A percentile compares a stretch with the other conserved stretches of the same genome.
phyloP scores from a whole-genome alignment of 345 rosid genomes.

The Gossypium arboreum region DNA sequence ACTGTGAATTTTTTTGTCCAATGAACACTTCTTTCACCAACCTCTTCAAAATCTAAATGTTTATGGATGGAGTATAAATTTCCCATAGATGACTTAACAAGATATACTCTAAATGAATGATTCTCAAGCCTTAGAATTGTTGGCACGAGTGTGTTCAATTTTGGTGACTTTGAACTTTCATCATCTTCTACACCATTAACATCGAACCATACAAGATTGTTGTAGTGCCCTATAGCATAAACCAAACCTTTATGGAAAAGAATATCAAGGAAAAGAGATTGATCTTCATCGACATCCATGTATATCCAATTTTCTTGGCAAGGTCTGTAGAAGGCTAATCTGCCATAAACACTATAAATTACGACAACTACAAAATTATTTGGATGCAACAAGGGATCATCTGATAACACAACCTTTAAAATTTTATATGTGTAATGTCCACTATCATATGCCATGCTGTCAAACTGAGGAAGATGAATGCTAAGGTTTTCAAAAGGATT shows the following conservation, averaged over 20 bases:
- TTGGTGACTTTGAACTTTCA: too few relatives aligned
- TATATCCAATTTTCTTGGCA: neutral
- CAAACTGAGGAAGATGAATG: neutral
- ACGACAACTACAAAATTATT: neutral
- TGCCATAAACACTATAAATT: neutral
- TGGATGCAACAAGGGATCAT: neutral
- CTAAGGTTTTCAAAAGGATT: neutral
- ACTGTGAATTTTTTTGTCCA: neutral
- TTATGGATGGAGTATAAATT: neutral
- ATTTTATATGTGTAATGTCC: too few relatives aligned
- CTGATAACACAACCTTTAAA: neutral
- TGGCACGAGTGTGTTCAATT: too few relatives aligned
- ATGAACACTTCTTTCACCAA: neutral
- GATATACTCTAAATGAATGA: neutral
- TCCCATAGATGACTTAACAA: neutral
- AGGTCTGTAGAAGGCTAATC: neutral
- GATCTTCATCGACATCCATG: neutral
- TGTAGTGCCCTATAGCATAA: neutral
- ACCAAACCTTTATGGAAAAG: neutral
- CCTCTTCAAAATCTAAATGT: neutral
- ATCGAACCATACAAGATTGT: slow-evolving; percentile 26
- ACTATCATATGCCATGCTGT: neutral
- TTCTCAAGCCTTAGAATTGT: fast-evolving
- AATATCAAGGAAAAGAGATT: neutral
- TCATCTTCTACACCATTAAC: neutral